Conservation (phyloP, 1,284 basidiomycete genomes). For the Stygiomarasmius scandens region DNA sequence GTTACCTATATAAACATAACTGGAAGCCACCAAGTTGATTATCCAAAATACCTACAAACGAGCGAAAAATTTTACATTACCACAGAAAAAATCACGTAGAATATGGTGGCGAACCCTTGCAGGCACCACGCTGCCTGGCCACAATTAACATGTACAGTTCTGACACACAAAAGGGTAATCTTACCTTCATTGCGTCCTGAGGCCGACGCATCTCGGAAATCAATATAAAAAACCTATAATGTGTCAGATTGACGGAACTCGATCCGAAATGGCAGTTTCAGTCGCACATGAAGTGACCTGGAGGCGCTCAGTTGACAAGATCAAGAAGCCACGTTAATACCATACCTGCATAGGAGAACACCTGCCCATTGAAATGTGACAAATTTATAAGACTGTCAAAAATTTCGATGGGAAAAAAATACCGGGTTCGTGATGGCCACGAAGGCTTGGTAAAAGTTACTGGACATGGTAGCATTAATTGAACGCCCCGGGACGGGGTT, state of each 20-base stretch:
- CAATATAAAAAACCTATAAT: conserved; percentile 52
- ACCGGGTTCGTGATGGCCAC: conserved; percentile 58
- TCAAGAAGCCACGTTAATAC: neutral
- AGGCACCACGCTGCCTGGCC: conserved; percentile 52
- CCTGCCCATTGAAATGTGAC: too few relatives aligned
- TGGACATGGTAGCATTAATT: conserved; percentile 40
- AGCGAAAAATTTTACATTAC: conserved; percentile 38
- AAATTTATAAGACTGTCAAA: too few relatives aligned
- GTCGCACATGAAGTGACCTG: conserved; percentile 57
- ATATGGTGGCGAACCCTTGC: conserved; percentile 53
- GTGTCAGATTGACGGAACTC: neutral
- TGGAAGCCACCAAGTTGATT: conserved; percentile 4
- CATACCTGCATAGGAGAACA: conserved; percentile 56
- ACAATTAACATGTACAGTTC: neutral
- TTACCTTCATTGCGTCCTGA: conserved; percentile 57
- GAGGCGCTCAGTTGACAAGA: neutral
- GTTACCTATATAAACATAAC: conserved; percentile 60
- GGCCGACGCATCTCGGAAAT: conserved; percentile 59
- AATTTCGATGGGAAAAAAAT: conserved; percentile 20
- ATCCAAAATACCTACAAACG: neutral
- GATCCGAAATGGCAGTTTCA: neutral
- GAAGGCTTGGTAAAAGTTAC: conserved; percentile 53
- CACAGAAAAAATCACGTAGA: conserved; percentile 52
- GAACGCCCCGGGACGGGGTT: conserved; percentile 48
- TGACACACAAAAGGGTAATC: neutral